Evolutionary conservation across 2,329 filamentous ascomycete species (phyloP).

Genomic region (Elsinoe arachidis): DNA sequence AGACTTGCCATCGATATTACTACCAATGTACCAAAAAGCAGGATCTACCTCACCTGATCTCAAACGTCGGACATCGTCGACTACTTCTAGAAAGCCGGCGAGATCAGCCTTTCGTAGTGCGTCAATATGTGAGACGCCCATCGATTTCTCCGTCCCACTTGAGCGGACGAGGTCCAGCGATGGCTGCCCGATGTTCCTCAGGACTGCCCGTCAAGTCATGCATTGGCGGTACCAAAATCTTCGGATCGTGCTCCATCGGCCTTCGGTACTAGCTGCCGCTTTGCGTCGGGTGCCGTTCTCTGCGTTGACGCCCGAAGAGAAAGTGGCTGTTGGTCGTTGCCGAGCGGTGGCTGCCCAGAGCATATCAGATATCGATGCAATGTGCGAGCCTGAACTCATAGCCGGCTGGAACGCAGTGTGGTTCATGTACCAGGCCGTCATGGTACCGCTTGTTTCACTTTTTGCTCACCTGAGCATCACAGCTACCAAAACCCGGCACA

Average conservation of each 20-base stretch:
- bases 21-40: constrained; percentile 5
- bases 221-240: constrained; percentile 76
- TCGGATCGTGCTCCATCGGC: constrained; percentile 66
- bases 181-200: constrained; percentile 57
- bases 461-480: constrained; percentile 37
- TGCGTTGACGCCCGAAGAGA: constrained; percentile 52
- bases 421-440: constrained; percentile 72
- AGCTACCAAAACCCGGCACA: constrained; percentile 10
- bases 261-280: constrained; percentile 57
- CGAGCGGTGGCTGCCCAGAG: constrained; percentile 60
- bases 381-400: constrained; percentile 66
- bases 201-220: constrained; percentile 64
- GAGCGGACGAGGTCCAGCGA: constrained; percentile 39
- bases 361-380: constrained; percentile 62
- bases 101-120: background rate
- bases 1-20: constrained; percentile 48
- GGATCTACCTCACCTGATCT: constrained; percentile 10
- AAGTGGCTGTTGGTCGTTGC: constrained; percentile 59
- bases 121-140: constrained; percentile 8
- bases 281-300: constrained; percentile 45
- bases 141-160: constrained; percentile 51
- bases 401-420: constrained; percentile 74
- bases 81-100: constrained; percentile 2
- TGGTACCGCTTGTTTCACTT: constrained; percentile 67
- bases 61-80: constrained; percentile 15